A percentile compares a stretch with the other conserved stretches of the same genome.
Evolutionary conservation across 768 basidiomycete genomes (phyloP).

Genomic region (Lactarius hatsudake): DNA sequence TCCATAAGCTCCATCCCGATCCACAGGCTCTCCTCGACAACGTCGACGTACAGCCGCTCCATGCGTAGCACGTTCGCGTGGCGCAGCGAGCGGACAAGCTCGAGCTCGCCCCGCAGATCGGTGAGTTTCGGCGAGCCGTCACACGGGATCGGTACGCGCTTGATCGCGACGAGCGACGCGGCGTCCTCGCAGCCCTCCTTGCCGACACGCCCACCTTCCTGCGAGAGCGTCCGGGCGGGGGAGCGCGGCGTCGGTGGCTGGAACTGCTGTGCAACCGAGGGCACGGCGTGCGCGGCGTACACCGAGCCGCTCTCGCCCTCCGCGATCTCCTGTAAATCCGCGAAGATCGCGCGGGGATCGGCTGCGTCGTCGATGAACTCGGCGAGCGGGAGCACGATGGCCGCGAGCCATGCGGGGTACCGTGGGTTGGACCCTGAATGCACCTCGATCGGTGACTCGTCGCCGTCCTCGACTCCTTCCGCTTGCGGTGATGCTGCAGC

Average conservation of each 20-base stretch:
- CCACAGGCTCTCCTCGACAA: conserved; percentile 60
- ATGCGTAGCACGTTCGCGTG: conserved; percentile 64
- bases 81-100: conserved; percentile 51
- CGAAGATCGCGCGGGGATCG: conserved; percentile 63
- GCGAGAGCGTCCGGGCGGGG: conserved; percentile 10
- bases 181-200: neutral
- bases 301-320: conserved; percentile 83
- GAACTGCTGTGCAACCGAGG: conserved; percentile 9
- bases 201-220: neutral
- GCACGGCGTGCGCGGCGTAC: conserved; percentile 39
- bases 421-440: conserved; percentile 36
- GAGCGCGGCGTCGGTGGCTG: conserved; percentile 23
- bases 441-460: neutral
- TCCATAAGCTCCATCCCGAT: conserved; percentile 91
- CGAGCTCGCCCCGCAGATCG: conserved; percentile 61
- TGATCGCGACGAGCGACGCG: conserved; percentile 62
- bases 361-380: conserved; percentile 60
- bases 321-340: conserved; percentile 72
- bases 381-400: conserved; percentile 55
- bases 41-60: conserved; percentile 69
- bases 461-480: neutral
- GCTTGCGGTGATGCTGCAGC: neutral
- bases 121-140: conserved; percentile 58
- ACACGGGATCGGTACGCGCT: conserved; percentile 61
- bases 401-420: conserved; percentile 63